Evolutionary conservation across 2,329 filamentous ascomycete species (phyloP).

Genomic region (Fusarium domesticum): DNA sequence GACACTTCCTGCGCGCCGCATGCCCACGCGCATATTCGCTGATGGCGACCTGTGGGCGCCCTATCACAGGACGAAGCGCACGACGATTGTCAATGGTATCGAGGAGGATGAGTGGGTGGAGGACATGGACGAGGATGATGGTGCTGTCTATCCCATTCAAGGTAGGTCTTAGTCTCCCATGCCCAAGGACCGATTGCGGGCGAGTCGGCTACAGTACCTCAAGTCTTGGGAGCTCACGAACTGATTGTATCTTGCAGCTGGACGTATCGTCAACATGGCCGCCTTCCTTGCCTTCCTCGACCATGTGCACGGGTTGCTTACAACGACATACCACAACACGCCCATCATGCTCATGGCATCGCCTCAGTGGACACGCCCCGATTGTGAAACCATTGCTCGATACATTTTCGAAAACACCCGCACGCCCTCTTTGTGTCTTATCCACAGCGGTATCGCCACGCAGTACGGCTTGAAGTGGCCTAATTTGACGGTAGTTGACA

Average conservation of each 20-base stretch:
- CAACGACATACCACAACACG: conserved; percentile 92
- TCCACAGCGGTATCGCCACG: conserved; percentile 84
- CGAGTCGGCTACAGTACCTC: background rate
- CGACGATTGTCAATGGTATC: conserved; percentile 48
- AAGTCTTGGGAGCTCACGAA: background rate
- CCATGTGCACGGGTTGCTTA: conserved; percentile 85
- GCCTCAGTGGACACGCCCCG: conserved; percentile 83
- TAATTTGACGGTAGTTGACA: conserved; percentile 82
- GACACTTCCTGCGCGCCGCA: conserved; percentile 80
- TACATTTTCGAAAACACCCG: conserved; percentile 98
- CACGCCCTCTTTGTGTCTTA: conserved; percentile 84
- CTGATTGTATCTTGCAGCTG: conserved; percentile 47
- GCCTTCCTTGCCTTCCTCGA: conserved; percentile 92
- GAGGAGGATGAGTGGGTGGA: conserved; percentile 76
- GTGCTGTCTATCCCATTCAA: conserved; percentile 81
- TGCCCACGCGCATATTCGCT: conserved; percentile 92
- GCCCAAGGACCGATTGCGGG: conserved; percentile 5
- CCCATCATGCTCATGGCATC: conserved; percentile 88
- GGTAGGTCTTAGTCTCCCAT: conserved; percentile 37
- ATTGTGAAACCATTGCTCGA: conserved; percentile 82
- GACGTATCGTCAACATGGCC: conserved; percentile 83
- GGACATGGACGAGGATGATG: conserved; percentile 82
- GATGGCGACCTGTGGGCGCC: conserved; percentile 76
- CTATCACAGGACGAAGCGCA: conserved; percentile 69
- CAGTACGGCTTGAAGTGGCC: conserved; percentile 76